Percentiles rank a stretch among this genome's conserved stretches.
phyloP scores from a whole-genome alignment of 2,329 filamentous ascomycete species.

The Massarina eburnea region DNA sequence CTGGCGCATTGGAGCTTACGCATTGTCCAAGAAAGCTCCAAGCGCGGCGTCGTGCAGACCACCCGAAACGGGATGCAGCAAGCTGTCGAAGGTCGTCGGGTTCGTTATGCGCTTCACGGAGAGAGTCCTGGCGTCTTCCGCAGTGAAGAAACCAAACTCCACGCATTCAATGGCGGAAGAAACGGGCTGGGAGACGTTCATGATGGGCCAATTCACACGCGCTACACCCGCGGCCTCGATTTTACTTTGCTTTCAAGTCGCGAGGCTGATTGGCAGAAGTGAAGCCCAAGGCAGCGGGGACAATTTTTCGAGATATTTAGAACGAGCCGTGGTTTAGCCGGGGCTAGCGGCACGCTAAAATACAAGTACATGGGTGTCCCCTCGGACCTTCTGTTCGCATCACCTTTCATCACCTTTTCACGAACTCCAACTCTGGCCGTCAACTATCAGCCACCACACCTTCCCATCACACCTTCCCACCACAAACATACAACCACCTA shows the following conservation, averaged over 20 bases:
- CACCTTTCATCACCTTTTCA: too few relatives aligned
- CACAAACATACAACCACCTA: background rate
- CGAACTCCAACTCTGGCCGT: too few relatives aligned
- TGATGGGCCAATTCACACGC: conserved; percentile 17
- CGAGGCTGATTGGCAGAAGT: conserved; percentile 14
- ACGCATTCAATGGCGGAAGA: conserved; percentile 82
- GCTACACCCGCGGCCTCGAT: conserved; percentile 16
- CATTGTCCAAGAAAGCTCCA: conserved; percentile 82
- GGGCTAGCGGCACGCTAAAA: too few relatives aligned
- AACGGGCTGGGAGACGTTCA: conserved; percentile 68
- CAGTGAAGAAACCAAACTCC: conserved; percentile 83
- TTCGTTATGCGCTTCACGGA: conserved; percentile 95
- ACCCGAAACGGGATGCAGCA: conserved; percentile 84
- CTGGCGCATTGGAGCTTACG: conserved; percentile 56
- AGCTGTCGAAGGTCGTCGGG: conserved; percentile 88
- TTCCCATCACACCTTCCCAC: background rate
- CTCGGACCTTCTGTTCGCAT: too few relatives aligned
- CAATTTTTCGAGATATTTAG: conserved; percentile 32
- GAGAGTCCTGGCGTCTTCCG: conserved; percentile 80
- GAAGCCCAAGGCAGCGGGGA: conserved; percentile 21
- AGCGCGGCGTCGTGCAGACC: conserved; percentile 92
- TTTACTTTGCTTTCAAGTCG: conserved; percentile 6
- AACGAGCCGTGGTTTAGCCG: conserved; percentile 28
- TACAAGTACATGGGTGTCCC: too few relatives aligned
- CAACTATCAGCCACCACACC: too few relatives aligned